phyloP scores from a whole-genome alignment of 495 filamentous ascomycete species.

The Aspergillus sclerotioniger region DNA sequence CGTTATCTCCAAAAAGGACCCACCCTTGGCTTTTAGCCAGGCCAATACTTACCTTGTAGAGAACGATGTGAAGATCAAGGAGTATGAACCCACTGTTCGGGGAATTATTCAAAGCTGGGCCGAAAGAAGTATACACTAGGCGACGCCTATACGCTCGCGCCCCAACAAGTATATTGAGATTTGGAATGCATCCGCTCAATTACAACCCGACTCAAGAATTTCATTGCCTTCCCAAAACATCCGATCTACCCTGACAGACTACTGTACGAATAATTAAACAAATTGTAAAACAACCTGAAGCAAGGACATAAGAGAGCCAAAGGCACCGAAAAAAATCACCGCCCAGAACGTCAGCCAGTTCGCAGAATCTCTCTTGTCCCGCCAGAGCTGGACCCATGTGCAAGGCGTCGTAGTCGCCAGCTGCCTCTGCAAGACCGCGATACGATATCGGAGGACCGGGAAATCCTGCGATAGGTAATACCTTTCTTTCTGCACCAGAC shows the following conservation, averaged over 20 bases:
- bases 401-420: neutral
- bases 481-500: conserved; percentile 1
- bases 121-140: conserved; percentile 18
- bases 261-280: conserved; percentile 3
- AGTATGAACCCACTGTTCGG: conserved; percentile 38
- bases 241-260: neutral
- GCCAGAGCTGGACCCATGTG: conserved; percentile 9
- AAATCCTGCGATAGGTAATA: conserved; percentile 5
- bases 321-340: conserved; percentile 10
- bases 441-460: conserved; percentile 5
- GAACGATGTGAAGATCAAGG: conserved; percentile 35
- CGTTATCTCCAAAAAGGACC: conserved; percentile 32
- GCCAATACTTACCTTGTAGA: conserved; percentile 43
- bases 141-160: too few relatives aligned
- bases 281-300: conserved; percentile 10
- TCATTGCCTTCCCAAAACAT: neutral
- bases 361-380: conserved; percentile 10
- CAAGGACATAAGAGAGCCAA: conserved; percentile 10
- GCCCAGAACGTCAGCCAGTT: conserved; percentile 11
- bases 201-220: too few relatives aligned
- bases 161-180: neutral
- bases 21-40: conserved; percentile 39
- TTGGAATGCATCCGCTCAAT: too few relatives aligned
- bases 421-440: conserved; percentile 6
- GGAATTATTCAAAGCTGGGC: conserved; percentile 48